Conservation (phyloP, 495 filamentous ascomycete genomes). For the Cryomyces antarcticus region DNA sequence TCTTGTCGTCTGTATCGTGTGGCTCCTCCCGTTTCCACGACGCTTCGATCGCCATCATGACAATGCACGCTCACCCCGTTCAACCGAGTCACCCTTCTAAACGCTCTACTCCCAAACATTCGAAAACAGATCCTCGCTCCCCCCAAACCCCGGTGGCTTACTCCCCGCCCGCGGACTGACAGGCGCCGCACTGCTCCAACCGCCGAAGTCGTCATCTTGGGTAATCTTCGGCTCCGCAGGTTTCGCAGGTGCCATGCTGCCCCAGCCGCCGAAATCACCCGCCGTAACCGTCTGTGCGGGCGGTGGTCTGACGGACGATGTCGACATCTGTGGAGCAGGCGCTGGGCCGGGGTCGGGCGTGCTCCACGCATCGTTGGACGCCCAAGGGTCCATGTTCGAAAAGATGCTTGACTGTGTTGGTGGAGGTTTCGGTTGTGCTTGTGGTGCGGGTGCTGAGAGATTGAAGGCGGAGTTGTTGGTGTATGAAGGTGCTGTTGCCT, state of each 20-base stretch:
- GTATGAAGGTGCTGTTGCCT: constrained; percentile 23
- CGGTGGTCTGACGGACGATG: neutral
- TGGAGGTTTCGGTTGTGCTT: constrained; percentile 13
- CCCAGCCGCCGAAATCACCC: neutral
- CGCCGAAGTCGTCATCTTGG: constrained; percentile 82
- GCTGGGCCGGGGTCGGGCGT: constrained; percentile 6
- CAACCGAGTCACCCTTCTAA: too few relatives aligned
- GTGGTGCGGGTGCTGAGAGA: constrained; percentile 35
- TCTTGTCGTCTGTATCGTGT: too few relatives aligned
- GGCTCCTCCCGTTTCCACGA: too few relatives aligned
- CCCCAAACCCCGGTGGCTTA: constrained; percentile 1
- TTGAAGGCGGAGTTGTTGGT: constrained; percentile 54
- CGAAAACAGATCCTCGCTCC: constrained; percentile 66
- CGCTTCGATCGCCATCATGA: too few relatives aligned
- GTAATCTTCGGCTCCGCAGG: constrained; percentile 25
- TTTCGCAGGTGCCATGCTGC: neutral
- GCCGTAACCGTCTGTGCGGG: neutral
- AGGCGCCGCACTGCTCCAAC: constrained; percentile 57
- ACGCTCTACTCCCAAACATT: constrained; percentile 66
- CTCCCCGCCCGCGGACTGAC: constrained; percentile 3
- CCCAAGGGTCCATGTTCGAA: constrained; percentile 28
- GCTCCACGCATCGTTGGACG: constrained; percentile 23
- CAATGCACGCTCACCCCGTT: too few relatives aligned
- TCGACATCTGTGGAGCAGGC: constrained; percentile 1
- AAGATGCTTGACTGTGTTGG: constrained; percentile 15